These are phyloP conservation scores for Zygnema circumcarinatum DNA, from an alignment of 139 green algal species.

Conservation along the genomic window DNA sequence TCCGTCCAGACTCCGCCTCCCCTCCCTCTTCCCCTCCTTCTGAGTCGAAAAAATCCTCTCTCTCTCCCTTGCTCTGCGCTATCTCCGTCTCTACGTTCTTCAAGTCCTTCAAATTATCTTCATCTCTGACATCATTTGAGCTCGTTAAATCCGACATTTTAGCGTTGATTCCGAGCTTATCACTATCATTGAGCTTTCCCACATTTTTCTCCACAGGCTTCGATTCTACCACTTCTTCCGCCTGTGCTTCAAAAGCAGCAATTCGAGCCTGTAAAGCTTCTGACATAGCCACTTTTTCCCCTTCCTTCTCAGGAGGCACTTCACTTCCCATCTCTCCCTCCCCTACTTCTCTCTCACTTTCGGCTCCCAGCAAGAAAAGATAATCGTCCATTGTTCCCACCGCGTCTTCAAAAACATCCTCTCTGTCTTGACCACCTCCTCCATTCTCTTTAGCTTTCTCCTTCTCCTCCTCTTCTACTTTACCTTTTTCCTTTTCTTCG, in stretches of 20 bases:
- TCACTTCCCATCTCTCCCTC: background rate
- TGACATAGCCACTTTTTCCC: background rate
- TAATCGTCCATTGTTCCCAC: background rate
- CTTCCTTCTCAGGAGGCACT: too few relatives aligned
- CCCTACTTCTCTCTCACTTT: background rate
- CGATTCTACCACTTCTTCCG: background rate
- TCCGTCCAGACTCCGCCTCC: background rate
- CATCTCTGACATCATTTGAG: too few relatives aligned
- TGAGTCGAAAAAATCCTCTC: background rate
- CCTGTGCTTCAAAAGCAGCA: background rate
- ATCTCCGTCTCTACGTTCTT: background rate
- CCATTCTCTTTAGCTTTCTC: too few relatives aligned
- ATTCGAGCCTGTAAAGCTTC: background rate
- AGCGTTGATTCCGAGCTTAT: too few relatives aligned
- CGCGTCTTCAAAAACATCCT: background rate
- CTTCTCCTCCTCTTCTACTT: background rate
- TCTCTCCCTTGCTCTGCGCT: background rate
- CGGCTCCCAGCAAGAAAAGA: too few relatives aligned
- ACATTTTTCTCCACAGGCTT: background rate
- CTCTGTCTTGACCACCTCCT: too few relatives aligned
- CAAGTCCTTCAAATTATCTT: background rate
- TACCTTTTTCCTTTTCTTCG: background rate
- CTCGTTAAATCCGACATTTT: too few relatives aligned
- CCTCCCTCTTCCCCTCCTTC: background rate
- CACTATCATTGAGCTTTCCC: background rate